A percentile compares a stretch with the other conserved stretches of the same genome.
phyloP scores from a whole-genome alignment of 495 filamentous ascomycete genomes.

The Chaetomium cochliodes region DNA sequence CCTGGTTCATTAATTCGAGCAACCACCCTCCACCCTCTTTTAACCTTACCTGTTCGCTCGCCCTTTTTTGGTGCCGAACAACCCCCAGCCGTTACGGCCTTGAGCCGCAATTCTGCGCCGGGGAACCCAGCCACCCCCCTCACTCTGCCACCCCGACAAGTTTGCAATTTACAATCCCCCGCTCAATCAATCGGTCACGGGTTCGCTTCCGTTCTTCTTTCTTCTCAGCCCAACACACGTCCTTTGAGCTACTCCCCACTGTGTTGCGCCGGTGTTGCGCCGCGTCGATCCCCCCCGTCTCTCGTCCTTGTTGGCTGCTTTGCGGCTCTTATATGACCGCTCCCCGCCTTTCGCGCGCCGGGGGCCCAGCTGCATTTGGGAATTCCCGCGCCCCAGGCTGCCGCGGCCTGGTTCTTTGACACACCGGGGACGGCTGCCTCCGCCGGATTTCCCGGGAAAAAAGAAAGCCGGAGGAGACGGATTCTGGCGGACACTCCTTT shows the following conservation, averaged over 20 bases:
- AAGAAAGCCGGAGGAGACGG: background rate
- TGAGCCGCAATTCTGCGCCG: constrained; percentile 35
- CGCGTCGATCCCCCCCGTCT: constrained; percentile 17
- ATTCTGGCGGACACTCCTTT: background rate
- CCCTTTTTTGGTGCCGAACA: constrained; percentile 23
- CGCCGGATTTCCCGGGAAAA: constrained; percentile 17
- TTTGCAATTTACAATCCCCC: constrained; percentile 34
- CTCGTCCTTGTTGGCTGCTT: constrained; percentile 28
- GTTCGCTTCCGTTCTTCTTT: constrained; percentile 32
- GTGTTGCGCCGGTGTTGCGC: constrained; percentile 14
- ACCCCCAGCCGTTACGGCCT: constrained; percentile 26
- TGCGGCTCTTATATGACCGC: constrained; percentile 37
- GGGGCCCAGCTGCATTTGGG: constrained; percentile 26
- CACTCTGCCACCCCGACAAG: constrained; percentile 17
- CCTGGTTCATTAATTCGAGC: constrained; percentile 14
- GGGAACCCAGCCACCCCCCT: constrained; percentile 19
- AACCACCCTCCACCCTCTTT: constrained; percentile 13
- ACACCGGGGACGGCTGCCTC: constrained; percentile 15
- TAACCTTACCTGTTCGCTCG: constrained; percentile 13
- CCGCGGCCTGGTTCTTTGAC: constrained; percentile 15
- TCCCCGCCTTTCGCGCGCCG: constrained; percentile 24
- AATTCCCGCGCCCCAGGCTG: constrained; percentile 21
- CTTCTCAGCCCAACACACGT: constrained; percentile 23
- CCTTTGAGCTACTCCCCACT: constrained; percentile 26
- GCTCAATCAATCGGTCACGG: constrained; percentile 38